Evolutionary conservation across 2,329 filamentous ascomycete species (phyloP).

Genomic region (Xylaria sp.): DNA sequence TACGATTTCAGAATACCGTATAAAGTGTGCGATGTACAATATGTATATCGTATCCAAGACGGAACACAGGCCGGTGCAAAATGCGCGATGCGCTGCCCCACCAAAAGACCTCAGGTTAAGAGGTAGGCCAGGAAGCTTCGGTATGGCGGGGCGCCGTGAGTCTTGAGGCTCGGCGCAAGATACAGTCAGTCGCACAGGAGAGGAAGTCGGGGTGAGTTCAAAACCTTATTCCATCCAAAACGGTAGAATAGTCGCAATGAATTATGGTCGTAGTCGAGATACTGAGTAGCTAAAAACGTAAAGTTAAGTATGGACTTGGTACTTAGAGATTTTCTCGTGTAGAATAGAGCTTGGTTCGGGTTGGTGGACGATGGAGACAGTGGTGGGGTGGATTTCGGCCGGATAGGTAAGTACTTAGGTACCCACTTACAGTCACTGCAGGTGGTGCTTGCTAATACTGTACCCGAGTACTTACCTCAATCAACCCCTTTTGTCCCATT

Average conservation of each 20-base stretch:
- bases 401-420: neutral
- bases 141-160: constrained; percentile 31
- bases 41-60: neutral
- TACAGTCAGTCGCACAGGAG: neutral
- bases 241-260: neutral
- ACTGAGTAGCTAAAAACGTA: neutral
- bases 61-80: constrained; percentile 19
- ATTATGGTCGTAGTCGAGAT: neutral
- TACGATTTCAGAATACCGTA: neutral
- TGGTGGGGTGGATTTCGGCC: neutral
- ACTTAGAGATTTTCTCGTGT: neutral
- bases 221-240: neutral
- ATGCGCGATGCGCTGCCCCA: constrained; percentile 27
- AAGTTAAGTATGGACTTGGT: neutral
- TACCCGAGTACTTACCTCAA: neutral
- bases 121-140: constrained; percentile 21
- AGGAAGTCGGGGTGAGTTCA: neutral
- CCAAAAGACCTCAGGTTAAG: constrained; percentile 19
- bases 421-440: neutral
- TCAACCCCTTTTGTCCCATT: neutral
- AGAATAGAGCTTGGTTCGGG: neutral
- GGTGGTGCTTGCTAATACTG: constrained; percentile 3
- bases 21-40: neutral
- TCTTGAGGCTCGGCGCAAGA: neutral
- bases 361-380: neutral